Percentiles rank a stretch among this genome's conserved stretches.
These are phyloP conservation scores for Pseudogymnoascus sp. DNA, from an alignment of 2,329 filamentous ascomycete species.

Conservation along the genomic window DNA sequence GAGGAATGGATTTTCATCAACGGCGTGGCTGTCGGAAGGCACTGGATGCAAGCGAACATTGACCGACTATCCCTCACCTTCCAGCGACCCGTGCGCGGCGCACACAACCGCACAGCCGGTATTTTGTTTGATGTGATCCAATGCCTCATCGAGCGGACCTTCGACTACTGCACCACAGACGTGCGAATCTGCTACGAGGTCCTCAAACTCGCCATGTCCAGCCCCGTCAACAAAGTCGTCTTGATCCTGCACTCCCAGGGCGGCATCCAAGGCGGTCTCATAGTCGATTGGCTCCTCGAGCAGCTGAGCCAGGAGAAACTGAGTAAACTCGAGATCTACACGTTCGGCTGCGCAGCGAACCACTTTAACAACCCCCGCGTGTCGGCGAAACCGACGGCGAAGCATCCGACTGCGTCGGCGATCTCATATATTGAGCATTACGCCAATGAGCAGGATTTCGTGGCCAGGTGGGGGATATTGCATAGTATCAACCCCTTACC, in stretches of 20 bases:
- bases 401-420: conserved; percentile 38
- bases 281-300: conserved; percentile 69
- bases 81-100: conserved; percentile 59
- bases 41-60: conserved; percentile 64
- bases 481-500: conserved; percentile 44
- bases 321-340: conserved; percentile 65
- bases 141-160: conserved; percentile 68
- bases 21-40: conserved; percentile 55
- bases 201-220: conserved; percentile 56
- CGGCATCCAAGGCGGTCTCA: conserved; percentile 63
- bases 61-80: conserved; percentile 67
- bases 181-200: conserved; percentile 54
- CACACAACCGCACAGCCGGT: conserved; percentile 67
- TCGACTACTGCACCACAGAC: conserved; percentile 63
- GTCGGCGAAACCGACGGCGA: conserved; percentile 29
- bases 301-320: conserved; percentile 61
- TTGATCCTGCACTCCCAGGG: conserved; percentile 73
- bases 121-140: conserved; percentile 71
- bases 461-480: conserved; percentile 66
- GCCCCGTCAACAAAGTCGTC: conserved; percentile 54
- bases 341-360: conserved; percentile 71
- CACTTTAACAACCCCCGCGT: conserved; percentile 73
- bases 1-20: conserved; percentile 80
- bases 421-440: conserved; percentile 76
- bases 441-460: conserved; percentile 65